Conservation (phyloP, 2,329 filamentous ascomycete species). For the Mycocentrospora acerina region DNA sequence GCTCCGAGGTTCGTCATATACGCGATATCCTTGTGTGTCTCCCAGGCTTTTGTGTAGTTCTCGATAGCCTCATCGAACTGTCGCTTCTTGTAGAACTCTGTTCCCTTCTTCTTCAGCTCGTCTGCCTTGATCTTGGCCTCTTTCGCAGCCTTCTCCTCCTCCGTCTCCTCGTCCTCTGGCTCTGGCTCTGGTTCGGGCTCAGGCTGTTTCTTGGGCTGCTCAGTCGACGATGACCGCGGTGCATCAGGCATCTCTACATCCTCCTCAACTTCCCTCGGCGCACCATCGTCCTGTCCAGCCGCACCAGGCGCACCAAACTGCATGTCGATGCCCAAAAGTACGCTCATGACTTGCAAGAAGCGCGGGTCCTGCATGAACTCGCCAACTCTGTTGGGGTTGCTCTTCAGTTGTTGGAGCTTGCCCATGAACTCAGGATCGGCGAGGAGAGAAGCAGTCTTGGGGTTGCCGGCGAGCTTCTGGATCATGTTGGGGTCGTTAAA, state of each 20-base stretch:
- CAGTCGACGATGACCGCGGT: conserved; percentile 51
- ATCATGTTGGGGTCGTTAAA: conserved; percentile 91
- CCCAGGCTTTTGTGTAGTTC: conserved; percentile 95
- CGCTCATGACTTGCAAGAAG: conserved; percentile 91
- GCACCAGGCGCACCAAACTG: conserved; percentile 61
- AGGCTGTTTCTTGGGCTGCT: conserved; percentile 53
- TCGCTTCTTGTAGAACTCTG: conserved; percentile 96
- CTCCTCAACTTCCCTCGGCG: conserved; percentile 59
- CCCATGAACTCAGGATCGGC: conserved; percentile 85
- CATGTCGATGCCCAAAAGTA: conserved; percentile 93
- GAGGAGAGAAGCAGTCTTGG: conserved; percentile 83
- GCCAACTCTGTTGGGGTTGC: conserved; percentile 77
- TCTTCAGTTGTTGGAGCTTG: conserved; percentile 79
- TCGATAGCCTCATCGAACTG: conserved; percentile 93
- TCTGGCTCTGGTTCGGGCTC: conserved; percentile 61
- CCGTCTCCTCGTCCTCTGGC: conserved; percentile 79
- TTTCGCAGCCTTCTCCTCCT: conserved; percentile 80
- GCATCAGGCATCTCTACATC: conserved; percentile 79
- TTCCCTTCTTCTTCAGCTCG: conserved; percentile 90
- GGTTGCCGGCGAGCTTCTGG: conserved; percentile 88
- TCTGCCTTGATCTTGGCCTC: conserved; percentile 92
- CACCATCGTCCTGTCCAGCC: conserved; percentile 40
- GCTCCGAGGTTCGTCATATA: conserved; percentile 97
- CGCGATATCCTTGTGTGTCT: conserved; percentile 90
- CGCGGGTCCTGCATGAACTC: conserved; percentile 85